Conservation (phyloP, 495 filamentous ascomycete genomes). For the Staphylotrichum tortipilum region DNA sequence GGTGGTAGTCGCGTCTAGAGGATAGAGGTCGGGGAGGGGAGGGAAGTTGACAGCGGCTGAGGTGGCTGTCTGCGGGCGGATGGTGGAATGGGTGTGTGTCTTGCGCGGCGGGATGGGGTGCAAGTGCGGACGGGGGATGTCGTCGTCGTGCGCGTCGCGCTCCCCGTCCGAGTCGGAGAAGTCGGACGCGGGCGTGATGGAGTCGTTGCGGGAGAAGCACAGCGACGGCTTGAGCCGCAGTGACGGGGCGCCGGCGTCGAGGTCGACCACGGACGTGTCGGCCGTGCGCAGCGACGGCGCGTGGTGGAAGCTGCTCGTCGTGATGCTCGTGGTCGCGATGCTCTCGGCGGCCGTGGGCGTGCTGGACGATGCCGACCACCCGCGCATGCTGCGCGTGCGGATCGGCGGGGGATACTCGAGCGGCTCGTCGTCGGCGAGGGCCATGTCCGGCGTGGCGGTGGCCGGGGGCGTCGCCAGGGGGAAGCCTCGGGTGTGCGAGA, state of each 20-base stretch:
- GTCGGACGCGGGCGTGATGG: neutral
- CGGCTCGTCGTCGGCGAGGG: slow-evolving; percentile 7
- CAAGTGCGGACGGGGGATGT: no score
- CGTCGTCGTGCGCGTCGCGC: neutral
- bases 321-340: slow-evolving; percentile 25
- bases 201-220: slow-evolving; percentile 3
- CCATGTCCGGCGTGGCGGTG: neutral
- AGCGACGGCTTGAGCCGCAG: slow-evolving; percentile 13
- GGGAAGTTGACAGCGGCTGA: no score
- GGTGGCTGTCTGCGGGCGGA: neutral
- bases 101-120: no score
- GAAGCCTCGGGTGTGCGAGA: neutral
- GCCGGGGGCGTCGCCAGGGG: neutral
- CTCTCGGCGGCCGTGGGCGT: slow-evolving; percentile 28
- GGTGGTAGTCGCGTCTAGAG: no score
- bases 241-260: slow-evolving; percentile 16
- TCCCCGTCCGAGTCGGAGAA: neutral
- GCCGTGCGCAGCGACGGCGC: slow-evolving; percentile 35
- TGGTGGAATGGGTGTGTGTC: no score
- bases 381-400: slow-evolving; percentile 27
- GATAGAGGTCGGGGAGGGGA: no score
- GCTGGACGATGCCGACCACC: slow-evolving; percentile 35
- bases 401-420: slow-evolving; percentile 8
- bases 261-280: slow-evolving; percentile 35
- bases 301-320: slow-evolving; percentile 29